A percentile compares a stretch with the other conserved stretches of the same genome.
These are phyloP conservation scores for Pelargonium fulgidum DNA, from an alignment of 441 rosid species.

Conservation along the genomic window DNA sequence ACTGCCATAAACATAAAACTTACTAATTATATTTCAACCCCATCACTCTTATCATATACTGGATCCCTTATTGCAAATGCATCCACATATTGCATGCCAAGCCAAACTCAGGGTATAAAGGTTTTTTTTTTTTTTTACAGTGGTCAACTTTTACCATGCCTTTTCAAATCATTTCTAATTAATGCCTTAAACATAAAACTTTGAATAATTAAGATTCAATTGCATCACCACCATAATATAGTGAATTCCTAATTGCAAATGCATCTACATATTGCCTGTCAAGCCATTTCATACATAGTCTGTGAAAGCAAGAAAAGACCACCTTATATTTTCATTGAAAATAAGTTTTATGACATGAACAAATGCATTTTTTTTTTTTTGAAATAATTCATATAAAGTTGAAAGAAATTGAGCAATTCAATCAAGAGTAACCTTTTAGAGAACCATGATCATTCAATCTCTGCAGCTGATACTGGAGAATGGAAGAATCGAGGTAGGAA, in stretches of 20 bases:
- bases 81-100: not conserved
- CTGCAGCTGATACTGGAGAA: constrained; percentile 88
- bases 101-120: no score
- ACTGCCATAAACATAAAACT: not conserved
- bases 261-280: not conserved
- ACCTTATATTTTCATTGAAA: not conserved
- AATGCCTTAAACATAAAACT: no score
- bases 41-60: not conserved
- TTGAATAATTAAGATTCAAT: no score
- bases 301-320: not conserved
- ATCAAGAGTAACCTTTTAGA: constrained; percentile 63
- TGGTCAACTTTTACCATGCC: no score
- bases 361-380: not conserved
- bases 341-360: not conserved
- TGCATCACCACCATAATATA: no score
- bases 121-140: no score
- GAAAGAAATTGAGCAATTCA: not conserved
- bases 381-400: not conserved
- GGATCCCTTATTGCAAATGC: not conserved
- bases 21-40: not conserved
- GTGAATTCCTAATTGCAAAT: no score
- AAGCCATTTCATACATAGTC: not conserved
- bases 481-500: constrained; percentile 86
- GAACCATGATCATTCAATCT: constrained; percentile 69
- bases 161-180: no score